Conservation (phyloP, 768 basidiomycete genomes). For the Pilatotrama ljubarskyi region DNA sequence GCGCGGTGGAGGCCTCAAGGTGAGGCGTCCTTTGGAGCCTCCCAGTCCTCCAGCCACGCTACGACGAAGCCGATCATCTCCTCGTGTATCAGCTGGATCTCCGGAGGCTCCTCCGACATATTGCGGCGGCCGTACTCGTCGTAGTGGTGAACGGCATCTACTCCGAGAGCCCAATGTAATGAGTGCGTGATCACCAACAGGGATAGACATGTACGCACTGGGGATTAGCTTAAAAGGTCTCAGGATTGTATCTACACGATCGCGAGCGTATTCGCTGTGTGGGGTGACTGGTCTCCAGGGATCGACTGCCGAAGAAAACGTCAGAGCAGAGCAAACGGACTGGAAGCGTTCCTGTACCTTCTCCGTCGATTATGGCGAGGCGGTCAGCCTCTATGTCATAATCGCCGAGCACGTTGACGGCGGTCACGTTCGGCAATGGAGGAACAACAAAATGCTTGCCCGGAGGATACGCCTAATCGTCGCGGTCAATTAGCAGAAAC, state of each 20-base stretch:
- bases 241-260: slow-evolving; percentile 68
- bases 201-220: slow-evolving; percentile 45
- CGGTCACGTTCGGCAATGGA: slow-evolving; percentile 70
- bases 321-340: too few relatives aligned
- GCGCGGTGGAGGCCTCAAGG: too few relatives aligned
- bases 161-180: background rate
- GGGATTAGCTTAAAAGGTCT: slow-evolving; percentile 88
- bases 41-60: slow-evolving; percentile 63
- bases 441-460: slow-evolving; percentile 78
- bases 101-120: slow-evolving; percentile 62
- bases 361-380: slow-evolving; percentile 86
- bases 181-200: background rate
- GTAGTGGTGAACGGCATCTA: slow-evolving; percentile 75
- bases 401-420: slow-evolving; percentile 83
- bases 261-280: slow-evolving; percentile 69
- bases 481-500: too few relatives aligned
- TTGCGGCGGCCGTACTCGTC: slow-evolving; percentile 75
- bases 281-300: slow-evolving; percentile 90
- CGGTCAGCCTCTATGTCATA: slow-evolving; percentile 79
- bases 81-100: slow-evolving; percentile 78
- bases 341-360: slow-evolving; percentile 45
- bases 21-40: background rate
- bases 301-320: slow-evolving; percentile 53
- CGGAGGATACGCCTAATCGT: slow-evolving; percentile 65
- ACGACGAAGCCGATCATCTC: slow-evolving; percentile 80